phyloP scores from a whole-genome alignment of 495 filamentous ascomycete genomes.

The Penicillium lividum region DNA sequence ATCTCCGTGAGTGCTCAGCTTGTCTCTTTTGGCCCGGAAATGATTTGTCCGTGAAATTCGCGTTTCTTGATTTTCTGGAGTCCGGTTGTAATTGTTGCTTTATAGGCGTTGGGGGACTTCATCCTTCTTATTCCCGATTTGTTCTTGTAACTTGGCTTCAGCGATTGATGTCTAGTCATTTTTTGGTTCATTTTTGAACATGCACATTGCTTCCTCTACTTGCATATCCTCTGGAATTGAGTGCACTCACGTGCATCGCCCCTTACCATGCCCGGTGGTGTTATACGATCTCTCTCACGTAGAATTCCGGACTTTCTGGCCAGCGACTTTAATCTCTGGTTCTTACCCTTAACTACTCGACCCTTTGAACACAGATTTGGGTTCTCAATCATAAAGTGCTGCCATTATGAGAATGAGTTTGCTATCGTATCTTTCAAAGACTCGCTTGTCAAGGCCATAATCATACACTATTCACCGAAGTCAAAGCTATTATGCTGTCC shows the following conservation, averaged over 20 bases:
- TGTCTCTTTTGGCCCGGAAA: neutral
- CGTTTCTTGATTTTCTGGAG: slow-evolving; percentile 22
- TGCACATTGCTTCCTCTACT: slow-evolving; percentile 20
- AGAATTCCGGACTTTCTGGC: neutral
- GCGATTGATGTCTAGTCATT: slow-evolving; percentile 20
- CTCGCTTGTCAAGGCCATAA: neutral
- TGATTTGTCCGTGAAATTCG: slow-evolving; percentile 9
- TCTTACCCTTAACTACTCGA: neutral
- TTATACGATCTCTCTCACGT: neutral
- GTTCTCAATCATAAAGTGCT: neutral
- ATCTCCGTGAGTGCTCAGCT: neutral
- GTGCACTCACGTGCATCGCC: neutral
- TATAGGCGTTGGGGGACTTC: slow-evolving; percentile 23
- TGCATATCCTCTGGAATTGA: slow-evolving; percentile 19
- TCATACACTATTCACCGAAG: slow-evolving; percentile 13
- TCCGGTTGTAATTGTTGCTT: slow-evolving; percentile 19
- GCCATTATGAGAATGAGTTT: neutral
- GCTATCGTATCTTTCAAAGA: neutral
- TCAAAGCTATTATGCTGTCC: slow-evolving; percentile 11
- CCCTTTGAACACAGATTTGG: neutral
- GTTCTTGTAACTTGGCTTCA: slow-evolving; percentile 22
- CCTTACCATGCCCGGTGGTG: neutral
- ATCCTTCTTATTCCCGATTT: slow-evolving; percentile 19
- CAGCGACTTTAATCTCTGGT: neutral
- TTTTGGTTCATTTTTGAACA: slow-evolving; percentile 15